phyloP scores from a whole-genome alignment of 805 yeast species.

The Naumovozyma baii region DNA sequence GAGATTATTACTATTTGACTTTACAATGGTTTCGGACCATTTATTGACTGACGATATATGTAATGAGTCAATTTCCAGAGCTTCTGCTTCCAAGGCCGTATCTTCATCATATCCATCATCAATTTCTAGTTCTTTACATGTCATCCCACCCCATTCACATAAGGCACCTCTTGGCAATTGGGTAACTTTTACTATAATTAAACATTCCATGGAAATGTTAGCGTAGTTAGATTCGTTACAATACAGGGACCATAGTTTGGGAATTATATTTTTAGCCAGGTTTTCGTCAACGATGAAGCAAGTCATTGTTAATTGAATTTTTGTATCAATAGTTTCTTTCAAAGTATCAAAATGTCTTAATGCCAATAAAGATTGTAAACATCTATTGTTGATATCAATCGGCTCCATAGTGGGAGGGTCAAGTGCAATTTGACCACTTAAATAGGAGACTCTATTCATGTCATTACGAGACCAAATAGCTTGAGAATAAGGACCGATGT shows the following conservation, averaged over 20 bases:
- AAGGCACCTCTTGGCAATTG: conserved; percentile 53
- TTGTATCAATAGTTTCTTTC: conserved; percentile 42
- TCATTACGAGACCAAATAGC: conserved; percentile 42
- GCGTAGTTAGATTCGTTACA: conserved; percentile 20
- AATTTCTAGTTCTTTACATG: conserved; percentile 34
- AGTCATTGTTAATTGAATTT: conserved; percentile 37
- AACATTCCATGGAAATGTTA: conserved; percentile 18
- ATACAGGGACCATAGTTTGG: conserved; percentile 40
- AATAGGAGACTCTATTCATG: conserved; percentile 40
- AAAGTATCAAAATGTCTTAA: conserved; percentile 68
- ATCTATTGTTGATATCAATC: conserved; percentile 10
- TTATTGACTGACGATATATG: too few species aligned
- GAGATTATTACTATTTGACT: neutral
- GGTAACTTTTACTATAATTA: conserved; percentile 46
- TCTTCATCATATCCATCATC: conserved; percentile 38
- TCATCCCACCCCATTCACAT: conserved; percentile 69
- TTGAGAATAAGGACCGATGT: conserved; percentile 96
- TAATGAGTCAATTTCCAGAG: neutral
- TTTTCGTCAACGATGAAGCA: conserved; percentile 42
- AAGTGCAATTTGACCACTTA: conserved; percentile 90
- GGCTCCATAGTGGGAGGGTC: conserved; percentile 62
- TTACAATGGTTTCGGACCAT: neutral
- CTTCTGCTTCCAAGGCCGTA: conserved; percentile 18
- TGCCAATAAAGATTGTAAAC: conserved; percentile 44
- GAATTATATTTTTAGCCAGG: conserved; percentile 26